These are phyloP conservation scores for Turritis glabra DNA, from an alignment of 345 rosid genomes.

Conservation along the genomic window DNA sequence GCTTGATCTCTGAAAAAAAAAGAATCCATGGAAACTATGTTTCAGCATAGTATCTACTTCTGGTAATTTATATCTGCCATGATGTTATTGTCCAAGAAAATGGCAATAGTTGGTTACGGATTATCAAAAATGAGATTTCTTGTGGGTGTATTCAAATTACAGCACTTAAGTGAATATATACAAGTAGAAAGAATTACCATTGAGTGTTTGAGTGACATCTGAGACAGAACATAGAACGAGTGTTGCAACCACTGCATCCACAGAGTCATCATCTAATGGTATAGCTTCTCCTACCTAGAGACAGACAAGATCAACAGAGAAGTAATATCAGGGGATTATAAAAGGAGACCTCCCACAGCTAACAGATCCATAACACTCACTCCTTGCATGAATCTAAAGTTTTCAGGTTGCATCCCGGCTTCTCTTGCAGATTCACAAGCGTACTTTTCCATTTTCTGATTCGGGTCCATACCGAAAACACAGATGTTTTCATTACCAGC, in stretches of 20 bases:
- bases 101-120: not conserved
- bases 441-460: constrained; percentile 65
- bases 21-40: not conserved
- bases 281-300: constrained; percentile 72
- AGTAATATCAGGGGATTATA: not conserved
- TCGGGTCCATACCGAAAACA: constrained; percentile 73
- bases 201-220: constrained; percentile 55
- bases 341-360: not conserved
- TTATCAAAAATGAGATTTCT: no score
- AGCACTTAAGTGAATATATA: not conserved
- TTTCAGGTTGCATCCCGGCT: constrained; percentile 57
- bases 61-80: not conserved
- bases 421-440: constrained; percentile 55
- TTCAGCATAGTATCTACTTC: not conserved
- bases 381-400: constrained; percentile 65
- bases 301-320: not conserved
- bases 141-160: not conserved
- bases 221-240: constrained; percentile 77
- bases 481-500: constrained; percentile 43
- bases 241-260: constrained; percentile 75
- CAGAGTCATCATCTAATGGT: constrained; percentile 67
- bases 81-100: not conserved
- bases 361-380: constrained; percentile 38
- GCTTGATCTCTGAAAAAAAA: constrained; percentile 55
- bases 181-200: constrained; percentile 43